Conservation (phyloP, 495 filamentous ascomycete species). For the Arthonia radiata region DNA sequence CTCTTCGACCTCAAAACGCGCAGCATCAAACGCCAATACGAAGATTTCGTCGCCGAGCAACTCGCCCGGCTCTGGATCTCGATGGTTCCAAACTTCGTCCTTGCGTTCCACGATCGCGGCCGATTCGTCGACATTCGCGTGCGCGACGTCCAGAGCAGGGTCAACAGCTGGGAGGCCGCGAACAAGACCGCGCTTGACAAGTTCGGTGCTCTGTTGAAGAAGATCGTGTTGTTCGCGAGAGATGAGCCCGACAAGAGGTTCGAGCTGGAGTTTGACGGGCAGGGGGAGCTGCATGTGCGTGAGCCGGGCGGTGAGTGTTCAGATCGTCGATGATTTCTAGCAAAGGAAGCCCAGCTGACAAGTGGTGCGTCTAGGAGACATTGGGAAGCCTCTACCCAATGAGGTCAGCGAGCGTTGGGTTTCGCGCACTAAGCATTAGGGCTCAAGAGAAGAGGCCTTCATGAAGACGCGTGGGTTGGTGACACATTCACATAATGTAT, state of each 20-base stretch:
- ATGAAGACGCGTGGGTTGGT: no score
- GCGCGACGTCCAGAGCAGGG: constrained; percentile 16
- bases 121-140: constrained; percentile 27
- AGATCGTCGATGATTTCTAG: no score
- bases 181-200: constrained; percentile 16
- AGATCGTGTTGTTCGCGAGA: constrained; percentile 20
- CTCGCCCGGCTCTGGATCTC: constrained; percentile 32
- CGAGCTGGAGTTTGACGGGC: constrained; percentile 17
- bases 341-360: no score
- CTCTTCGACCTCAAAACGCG: constrained; percentile 50
- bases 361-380: no score
- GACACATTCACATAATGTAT: no score
- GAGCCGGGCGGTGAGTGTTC: constrained; percentile 12
- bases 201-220: constrained; percentile 19
- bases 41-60: constrained; percentile 17
- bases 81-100: constrained; percentile 35
- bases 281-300: constrained; percentile 19
- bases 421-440: no score
- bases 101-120: constrained; percentile 31
- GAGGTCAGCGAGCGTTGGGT: no score
- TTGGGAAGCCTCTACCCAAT: no score
- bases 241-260: constrained; percentile 12
- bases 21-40: constrained; percentile 12
- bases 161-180: constrained; percentile 27
- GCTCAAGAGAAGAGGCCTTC: no score